Evolutionary conservation across 495 filamentous ascomycete species (phyloP), one percentile per base, ranked within the genome.

Genomic region (Penicillium turbatum): DNA sequence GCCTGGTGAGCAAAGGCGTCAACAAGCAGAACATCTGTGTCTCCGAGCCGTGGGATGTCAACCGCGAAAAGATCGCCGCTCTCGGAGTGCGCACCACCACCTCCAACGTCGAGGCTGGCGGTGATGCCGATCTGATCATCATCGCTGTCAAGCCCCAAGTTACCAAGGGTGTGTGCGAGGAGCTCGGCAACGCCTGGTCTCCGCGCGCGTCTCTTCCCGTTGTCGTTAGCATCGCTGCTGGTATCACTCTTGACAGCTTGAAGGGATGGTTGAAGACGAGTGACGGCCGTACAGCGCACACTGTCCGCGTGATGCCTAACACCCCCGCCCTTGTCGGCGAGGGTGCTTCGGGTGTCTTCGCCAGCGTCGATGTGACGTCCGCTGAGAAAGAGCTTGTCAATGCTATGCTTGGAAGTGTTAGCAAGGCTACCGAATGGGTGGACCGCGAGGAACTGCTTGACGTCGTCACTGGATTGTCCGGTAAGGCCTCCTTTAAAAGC

Each of bases 101-200:
- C 0, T 92, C 90, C 58, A 96, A 84, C 55, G 86, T 95, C 57
- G 87, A 91, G 63, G 84, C 90, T 0, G 90, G 88, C n/a, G 90
- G 90, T 76, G 87, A 93, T 26, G 95, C 91, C 83, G 86, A 96
- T 64, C 88, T 96, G 64, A 86, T 84, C 54, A 86, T 85, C 61
- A 85, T 89, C 51, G 86, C 88, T 52, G 82, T 80, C n/a, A 84
- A 88, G 65, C 83, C 79, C 39, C 71, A 89, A 49, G 81, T 95
- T 17, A 84, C 89, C 13, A 92, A 95, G 72, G 85, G 86, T 24
- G 92, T 93, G 5, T 89, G 96, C 51, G 90, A 96, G 79, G 89
- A 96, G 79, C 87, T 87, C 50, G 91, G 89, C 12, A 88, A 90
- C 54, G 88, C 89, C 3, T 78, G 91, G 58, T 84, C 90, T 63